Conservation (phyloP, 2,329 filamentous ascomycete genomes). For the Taxawa tesnikishii region DNA sequence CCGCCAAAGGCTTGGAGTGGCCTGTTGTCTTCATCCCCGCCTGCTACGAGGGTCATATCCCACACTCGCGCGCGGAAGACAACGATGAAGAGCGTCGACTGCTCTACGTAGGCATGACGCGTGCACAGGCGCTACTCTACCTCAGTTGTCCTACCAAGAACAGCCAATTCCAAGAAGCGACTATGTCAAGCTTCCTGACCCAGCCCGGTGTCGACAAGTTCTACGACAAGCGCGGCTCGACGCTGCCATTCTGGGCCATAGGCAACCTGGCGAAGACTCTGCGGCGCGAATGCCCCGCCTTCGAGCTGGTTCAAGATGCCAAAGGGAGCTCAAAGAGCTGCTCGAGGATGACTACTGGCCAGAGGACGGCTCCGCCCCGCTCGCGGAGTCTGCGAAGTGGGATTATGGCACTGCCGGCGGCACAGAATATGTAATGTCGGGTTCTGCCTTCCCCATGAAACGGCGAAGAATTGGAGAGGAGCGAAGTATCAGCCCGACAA, state of each 20-base stretch:
- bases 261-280: slow-evolving; percentile 61
- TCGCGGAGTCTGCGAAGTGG: slow-evolving; percentile 23
- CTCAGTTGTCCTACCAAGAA: slow-evolving; percentile 66
- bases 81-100: slow-evolving; percentile 76
- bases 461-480: slow-evolving; percentile 1
- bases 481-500: slow-evolving; percentile 1
- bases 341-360: slow-evolving; percentile 59
- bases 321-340: slow-evolving; percentile 36
- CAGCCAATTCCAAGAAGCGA: slow-evolving; percentile 48
- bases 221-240: slow-evolving; percentile 55
- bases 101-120: slow-evolving; percentile 93
- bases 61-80: slow-evolving; percentile 77
- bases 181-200: slow-evolving; percentile 61
- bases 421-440: no score
- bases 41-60: slow-evolving; percentile 80
- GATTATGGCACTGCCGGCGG: slow-evolving; percentile 14
- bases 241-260: slow-evolving; percentile 50
- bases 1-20: slow-evolving; percentile 94
- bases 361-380: slow-evolving; percentile 42
- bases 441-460: background rate
- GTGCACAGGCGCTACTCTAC: slow-evolving; percentile 76
- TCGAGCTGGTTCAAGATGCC: slow-evolving; percentile 40
- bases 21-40: slow-evolving; percentile 87
- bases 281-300: slow-evolving; percentile 45
- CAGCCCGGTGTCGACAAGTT: slow-evolving; percentile 37